Percentiles rank a stretch among this genome's conserved stretches.
Evolutionary conservation across 2,329 filamentous ascomycete genomes (phyloP).

Genomic region (Cladosporium sphaerospermum): DNA sequence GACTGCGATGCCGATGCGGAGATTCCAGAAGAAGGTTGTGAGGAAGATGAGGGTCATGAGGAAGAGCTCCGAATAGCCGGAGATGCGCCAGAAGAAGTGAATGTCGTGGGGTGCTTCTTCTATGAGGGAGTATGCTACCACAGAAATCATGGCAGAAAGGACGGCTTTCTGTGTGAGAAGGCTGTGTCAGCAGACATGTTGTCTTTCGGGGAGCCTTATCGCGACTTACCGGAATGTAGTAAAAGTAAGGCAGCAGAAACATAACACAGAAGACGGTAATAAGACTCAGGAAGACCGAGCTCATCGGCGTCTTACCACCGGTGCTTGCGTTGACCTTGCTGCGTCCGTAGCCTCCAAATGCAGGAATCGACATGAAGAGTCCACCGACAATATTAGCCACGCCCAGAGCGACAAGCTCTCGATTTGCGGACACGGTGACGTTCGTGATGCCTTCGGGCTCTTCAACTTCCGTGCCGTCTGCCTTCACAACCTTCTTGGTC

Average conservation of each 20-base stretch:
- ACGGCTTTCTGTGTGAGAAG: slow-evolving; percentile 67
- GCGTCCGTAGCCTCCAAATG: slow-evolving; percentile 91
- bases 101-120: slow-evolving; percentile 95
- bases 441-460: slow-evolving; percentile 56
- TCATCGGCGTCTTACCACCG: slow-evolving; percentile 88
- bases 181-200: slow-evolving; percentile 7
- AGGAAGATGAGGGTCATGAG: slow-evolving; percentile 89
- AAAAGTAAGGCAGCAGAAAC: slow-evolving; percentile 83
- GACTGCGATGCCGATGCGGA: slow-evolving; percentile 87
- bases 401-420: slow-evolving; percentile 87
- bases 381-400: slow-evolving; percentile 86
- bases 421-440: slow-evolving; percentile 80
- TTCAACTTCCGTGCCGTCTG: slow-evolving; percentile 26
- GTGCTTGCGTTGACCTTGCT: slow-evolving; percentile 94
- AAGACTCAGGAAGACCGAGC: slow-evolving; percentile 75
- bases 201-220: neutral
- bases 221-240: slow-evolving; percentile 79
- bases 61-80: slow-evolving; percentile 75
- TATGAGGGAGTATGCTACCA: slow-evolving; percentile 88
- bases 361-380: slow-evolving; percentile 85
- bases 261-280: slow-evolving; percentile 76
- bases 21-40: slow-evolving; percentile 89
- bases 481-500: slow-evolving; percentile 34
- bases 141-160: slow-evolving; percentile 86
- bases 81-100: slow-evolving; percentile 77